These are phyloP conservation scores for Puccinia sorghi DNA, from an alignment of 1,284 basidiomycete genomes.

Conservation along the genomic window DNA sequence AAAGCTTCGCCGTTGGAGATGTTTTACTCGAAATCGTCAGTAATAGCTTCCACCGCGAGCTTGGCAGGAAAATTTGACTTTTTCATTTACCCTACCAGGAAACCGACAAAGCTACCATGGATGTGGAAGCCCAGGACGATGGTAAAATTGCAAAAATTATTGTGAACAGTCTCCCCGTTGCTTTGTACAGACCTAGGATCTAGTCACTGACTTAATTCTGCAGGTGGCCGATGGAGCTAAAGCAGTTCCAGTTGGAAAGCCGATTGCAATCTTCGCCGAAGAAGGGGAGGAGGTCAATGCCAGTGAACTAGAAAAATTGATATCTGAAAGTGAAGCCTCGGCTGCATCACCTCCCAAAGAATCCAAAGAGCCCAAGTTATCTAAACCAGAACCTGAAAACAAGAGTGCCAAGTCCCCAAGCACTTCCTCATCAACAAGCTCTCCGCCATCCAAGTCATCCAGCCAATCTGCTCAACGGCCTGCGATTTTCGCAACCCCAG, in stretches of 20 bases:
- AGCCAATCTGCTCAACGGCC: constrained; percentile 54
- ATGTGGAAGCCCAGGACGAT: constrained; percentile 97
- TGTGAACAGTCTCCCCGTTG: constrained; percentile 61
- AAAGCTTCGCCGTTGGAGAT: constrained; percentile 82
- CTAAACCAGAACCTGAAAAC: constrained; percentile 52
- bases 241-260: constrained; percentile 76
- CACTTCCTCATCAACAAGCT: constrained; percentile 53
- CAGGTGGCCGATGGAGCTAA: constrained; percentile 82
- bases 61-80: not conserved
- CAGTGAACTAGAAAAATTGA: constrained; percentile 65
- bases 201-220: not conserved
- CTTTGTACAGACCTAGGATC: not conserved
- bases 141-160: constrained; percentile 92
- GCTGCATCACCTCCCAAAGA: constrained; percentile 55
- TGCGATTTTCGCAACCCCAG: constrained; percentile 83
- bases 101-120: constrained; percentile 99
- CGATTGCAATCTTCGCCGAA: constrained; percentile 88
- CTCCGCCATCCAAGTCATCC: constrained; percentile 56
- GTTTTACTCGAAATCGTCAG: constrained; percentile 90
- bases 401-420: constrained; percentile 50
- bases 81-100: constrained; percentile 65
- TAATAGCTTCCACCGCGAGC: constrained; percentile 45
- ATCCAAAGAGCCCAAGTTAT: constrained; percentile 56
- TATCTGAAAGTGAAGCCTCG: constrained; percentile 55
- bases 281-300: constrained; percentile 88